A percentile compares a stretch with the other conserved stretches of the same genome.
phyloP scores from a whole-genome alignment of 495 filamentous ascomycete genomes.

The Penicillium manginii region DNA sequence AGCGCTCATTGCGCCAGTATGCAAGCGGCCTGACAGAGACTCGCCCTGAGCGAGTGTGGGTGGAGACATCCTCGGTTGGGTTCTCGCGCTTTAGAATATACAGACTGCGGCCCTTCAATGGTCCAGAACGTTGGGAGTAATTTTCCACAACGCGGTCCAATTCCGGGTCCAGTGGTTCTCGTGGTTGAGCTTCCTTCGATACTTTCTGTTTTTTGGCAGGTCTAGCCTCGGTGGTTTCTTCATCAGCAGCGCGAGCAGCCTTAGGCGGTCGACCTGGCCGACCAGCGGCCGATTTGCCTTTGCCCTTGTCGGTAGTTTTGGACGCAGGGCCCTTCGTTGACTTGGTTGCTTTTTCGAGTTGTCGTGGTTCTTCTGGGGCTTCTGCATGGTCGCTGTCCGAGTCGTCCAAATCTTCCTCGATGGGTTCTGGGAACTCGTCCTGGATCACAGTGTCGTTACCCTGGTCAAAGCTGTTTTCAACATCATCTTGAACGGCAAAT shows the following conservation, averaged over 20 bases:
- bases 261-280: constrained; percentile 43
- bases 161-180: constrained; percentile 35
- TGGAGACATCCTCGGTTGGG: constrained; percentile 52
- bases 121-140: constrained; percentile 47
- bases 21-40: constrained; percentile 73
- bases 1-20: constrained; percentile 83
- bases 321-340: constrained; percentile 13
- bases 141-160: constrained; percentile 47
- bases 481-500: constrained; percentile 17
- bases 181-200: constrained; percentile 13
- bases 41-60: constrained; percentile 59
- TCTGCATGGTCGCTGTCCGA: constrained; percentile 53
- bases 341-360: constrained; percentile 18
- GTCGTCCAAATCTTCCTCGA: constrained; percentile 59
- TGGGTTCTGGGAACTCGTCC: constrained; percentile 41
- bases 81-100: constrained; percentile 73
- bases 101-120: constrained; percentile 61
- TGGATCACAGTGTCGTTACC: constrained; percentile 34
- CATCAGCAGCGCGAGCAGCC: constrained; percentile 20
- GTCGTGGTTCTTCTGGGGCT: constrained; percentile 6
- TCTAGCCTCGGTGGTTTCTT: constrained; percentile 30
- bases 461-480: constrained; percentile 34
- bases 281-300: constrained; percentile 26
- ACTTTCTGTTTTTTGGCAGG: constrained; percentile 43
- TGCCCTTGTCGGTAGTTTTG: constrained; percentile 17